Evolutionary conservation across 257 asterid genomes (phyloP), one percentile per base, ranked within the genome.

Genomic region (Fraxinus quadrangulata): DNA sequence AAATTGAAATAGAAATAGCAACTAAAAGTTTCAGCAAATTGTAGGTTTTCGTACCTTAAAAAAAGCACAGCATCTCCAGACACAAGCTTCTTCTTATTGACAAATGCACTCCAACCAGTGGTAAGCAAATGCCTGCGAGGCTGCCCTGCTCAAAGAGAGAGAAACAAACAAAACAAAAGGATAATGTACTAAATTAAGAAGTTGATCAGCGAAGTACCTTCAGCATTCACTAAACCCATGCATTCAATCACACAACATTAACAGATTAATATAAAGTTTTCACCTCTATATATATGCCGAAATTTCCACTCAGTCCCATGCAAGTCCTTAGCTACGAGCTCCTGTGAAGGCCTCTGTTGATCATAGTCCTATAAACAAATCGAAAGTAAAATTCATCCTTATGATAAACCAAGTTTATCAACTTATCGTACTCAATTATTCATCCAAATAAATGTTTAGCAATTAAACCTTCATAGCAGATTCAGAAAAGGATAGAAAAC

Each of bases 21-120:
- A 80, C 61, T 8, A 51, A 39, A 76, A 63, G 34, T 37, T 59
- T 8, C 23, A 42, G 19, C 28, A 68, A 67, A n/a, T 51, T 65
- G 40, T 10, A 45, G 61, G 26, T 56, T 70, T 80, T 73, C 78
- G 66, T 54, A 94, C 98, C 97, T 91, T 77, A 94, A 87, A 75
- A 94, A 92, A 79, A 94, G 99, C 78, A 94, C 99, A 13, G 99
- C 99, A 73, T 94, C 99, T 67, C 99, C 99, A 73, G 97, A 94
- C 42, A 88, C 95, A 33, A 94, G 89, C 87, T 91, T 92, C 93
- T 94, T 94, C 82, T 87, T 92, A 80, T 92, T 94, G 79, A 94
- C 97, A 88, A 94, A 94, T 56, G 97, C 97, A 88, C 99, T 94
- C 99, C 99, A 94, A 76, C 99, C 99, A 36, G 99, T 94, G 28